Conservation (phyloP, 306 rosid species). For the Cucumis sativus region Cucumber_9930_V3 NC_026658.2:6647001-6647500, state of each 20-base stretch:
- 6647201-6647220: conserved; percentile 50
- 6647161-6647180: conserved; percentile 38
- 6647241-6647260: conserved; percentile 48
- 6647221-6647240: conserved; percentile 68
- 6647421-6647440: conserved; percentile 36
- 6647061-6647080: conserved; percentile 90
- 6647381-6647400: conserved; percentile 39
- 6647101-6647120: conserved; percentile 75
- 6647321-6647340: background rate
- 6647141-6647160: conserved; percentile 55
- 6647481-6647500: conserved; percentile 36
- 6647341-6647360: background rate
- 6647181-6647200: conserved; percentile 64
- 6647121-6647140: conserved; percentile 67
- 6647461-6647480: conserved; percentile 51
- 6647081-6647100: conserved; percentile 46
- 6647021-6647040: conserved; percentile 78
- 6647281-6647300: background rate
- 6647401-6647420: conserved; percentile 38
- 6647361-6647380: conserved; percentile 38
- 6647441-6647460: conserved; percentile 46
- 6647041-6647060: conserved; percentile 91
- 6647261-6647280: conserved; percentile 8
- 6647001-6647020: conserved; percentile 72
- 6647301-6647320: background rate